These are phyloP conservation scores for Ammopiptanthus mongolicus DNA, from an alignment of 306 rosid species.

Conservation along the genomic window DNA sequence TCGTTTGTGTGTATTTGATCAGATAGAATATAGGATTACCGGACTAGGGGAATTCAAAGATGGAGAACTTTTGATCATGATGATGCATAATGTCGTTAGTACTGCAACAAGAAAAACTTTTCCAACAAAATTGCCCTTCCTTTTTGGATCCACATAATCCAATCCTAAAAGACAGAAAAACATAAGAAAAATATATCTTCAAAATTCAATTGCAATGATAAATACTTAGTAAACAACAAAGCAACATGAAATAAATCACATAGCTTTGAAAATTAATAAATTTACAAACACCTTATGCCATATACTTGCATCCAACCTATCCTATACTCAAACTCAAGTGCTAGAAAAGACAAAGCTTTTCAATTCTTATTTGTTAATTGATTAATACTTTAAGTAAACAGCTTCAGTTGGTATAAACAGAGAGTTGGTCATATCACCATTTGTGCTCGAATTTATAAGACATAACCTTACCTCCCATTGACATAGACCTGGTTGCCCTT, in stretches of 20 bases:
- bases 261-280: neutral
- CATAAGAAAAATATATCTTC: neutral
- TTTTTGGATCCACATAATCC: slow-evolving; percentile 81
- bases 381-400: neutral
- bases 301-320: slow-evolving; percentile 5
- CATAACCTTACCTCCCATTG: slow-evolving; percentile 73
- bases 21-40: slow-evolving; percentile 39
- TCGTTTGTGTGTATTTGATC: neutral
- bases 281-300: neutral
- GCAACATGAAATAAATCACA: slow-evolving; percentile 1
- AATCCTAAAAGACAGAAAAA: slow-evolving; percentile 47
- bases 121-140: slow-evolving; percentile 65
- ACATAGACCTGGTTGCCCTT: slow-evolving; percentile 62
- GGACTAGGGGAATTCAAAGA: slow-evolving; percentile 62
- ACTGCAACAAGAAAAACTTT: slow-evolving; percentile 73
- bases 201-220: neutral
- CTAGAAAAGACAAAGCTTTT: slow-evolving; percentile 2
- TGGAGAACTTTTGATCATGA: slow-evolving; percentile 83
- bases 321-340: neutral
- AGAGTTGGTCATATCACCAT: neutral
- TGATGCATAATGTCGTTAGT: slow-evolving; percentile 66
- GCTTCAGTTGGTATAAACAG: neutral
- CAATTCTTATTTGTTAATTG: neutral
- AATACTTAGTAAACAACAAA: neutral
- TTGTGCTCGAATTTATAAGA: neutral